Evolutionary conservation across 257 asterid species (phyloP).

Genomic region (Verbascum thapsus): DNA sequence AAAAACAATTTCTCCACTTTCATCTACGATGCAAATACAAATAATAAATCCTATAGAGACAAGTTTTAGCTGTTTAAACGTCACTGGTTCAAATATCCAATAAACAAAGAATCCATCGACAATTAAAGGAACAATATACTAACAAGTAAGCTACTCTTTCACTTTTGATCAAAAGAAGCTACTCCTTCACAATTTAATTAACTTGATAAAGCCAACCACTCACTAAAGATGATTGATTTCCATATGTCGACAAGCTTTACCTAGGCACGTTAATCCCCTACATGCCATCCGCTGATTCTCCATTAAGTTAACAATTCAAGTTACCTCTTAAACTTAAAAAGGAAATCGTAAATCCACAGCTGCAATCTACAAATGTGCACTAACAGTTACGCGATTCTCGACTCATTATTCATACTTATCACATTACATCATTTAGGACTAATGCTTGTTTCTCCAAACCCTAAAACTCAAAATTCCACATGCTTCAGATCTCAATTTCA

Average conservation of each 20-base stretch:
- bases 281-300: constrained; percentile 18
- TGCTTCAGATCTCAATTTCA: constrained; percentile 2
- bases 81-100: constrained; percentile 18
- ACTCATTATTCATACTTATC: not conserved
- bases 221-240: not conserved
- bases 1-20: constrained; percentile 6
- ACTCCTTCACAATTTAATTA: constrained; percentile 13
- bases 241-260: not conserved
- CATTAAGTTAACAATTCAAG: constrained; percentile 20
- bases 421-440: not conserved
- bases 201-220: not conserved
- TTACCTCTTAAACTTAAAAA: not conserved
- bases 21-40: constrained; percentile 17
- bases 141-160: not conserved
- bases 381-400: not conserved
- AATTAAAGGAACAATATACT: not conserved
- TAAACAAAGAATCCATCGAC: not conserved
- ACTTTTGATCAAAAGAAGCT: too few species aligned
- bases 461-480: not conserved
- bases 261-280: not conserved
- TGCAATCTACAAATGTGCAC: constrained; percentile 16
- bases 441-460: not conserved
- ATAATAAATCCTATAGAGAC: constrained; percentile 3
- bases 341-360: constrained; percentile 12
- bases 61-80: not conserved